These are phyloP conservation scores for Cyclotella distinguenda DNA, from an alignment of 108 stramenopile species.

Conservation along the genomic window DNA sequence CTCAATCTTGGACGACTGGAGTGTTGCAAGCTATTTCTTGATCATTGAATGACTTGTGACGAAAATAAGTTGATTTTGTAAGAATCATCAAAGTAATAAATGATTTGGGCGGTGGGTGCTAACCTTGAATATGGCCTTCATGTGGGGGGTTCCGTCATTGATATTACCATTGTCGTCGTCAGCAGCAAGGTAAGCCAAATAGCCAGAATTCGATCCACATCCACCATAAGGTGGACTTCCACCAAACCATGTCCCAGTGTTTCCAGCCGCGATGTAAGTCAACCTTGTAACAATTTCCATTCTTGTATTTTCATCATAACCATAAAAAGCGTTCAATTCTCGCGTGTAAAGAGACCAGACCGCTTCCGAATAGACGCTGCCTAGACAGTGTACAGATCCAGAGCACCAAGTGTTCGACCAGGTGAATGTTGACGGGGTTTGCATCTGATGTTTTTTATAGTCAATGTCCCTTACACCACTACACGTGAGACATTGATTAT, in stretches of 20 bases:
- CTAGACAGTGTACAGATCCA: conserved; percentile 15
- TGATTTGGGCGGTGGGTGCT: neutral
- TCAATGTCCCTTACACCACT: conserved; percentile 23
- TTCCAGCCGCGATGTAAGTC: conserved; percentile 29
- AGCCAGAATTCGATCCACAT: conserved; percentile 14
- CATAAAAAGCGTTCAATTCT: conserved; percentile 1
- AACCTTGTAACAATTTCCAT: conserved; percentile 25
- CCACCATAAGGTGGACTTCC: conserved; percentile 13
- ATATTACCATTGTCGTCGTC: conserved; percentile 32
- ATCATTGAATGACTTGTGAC: conserved; percentile 6
- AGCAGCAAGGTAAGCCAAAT: conserved; percentile 8
- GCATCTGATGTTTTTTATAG: neutral
- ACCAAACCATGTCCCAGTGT: conserved; percentile 16
- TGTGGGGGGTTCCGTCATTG: conserved; percentile 32
- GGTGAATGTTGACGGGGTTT: conserved; percentile 6
- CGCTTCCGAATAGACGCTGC: conserved; percentile 25
- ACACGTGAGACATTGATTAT: conserved; percentile 1
- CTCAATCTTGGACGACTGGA: conserved; percentile 1
- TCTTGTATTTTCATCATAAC: conserved; percentile 30
- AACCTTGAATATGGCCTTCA: conserved; percentile 21
- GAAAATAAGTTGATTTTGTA: neutral
- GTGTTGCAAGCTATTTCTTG: conserved; percentile 32
- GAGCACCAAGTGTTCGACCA: conserved; percentile 1
- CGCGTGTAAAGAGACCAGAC: conserved; percentile 26
- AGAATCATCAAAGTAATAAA: neutral